Base-by-base conservation (phyloP, 129 eudicot genomes). In the Dittrichia graveolens region DNA sequence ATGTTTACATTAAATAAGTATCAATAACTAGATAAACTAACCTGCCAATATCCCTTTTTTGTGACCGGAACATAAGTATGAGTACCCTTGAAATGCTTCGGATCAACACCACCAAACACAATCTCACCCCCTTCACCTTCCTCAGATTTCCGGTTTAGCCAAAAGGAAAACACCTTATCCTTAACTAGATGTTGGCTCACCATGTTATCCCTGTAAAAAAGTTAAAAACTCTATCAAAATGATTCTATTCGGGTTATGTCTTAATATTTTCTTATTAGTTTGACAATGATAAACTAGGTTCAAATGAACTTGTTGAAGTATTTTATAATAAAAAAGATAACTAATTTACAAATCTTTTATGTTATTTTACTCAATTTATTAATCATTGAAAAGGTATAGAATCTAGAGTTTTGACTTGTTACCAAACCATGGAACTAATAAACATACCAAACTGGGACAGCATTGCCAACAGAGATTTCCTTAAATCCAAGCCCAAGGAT, bases 11-110 rank as follows among this genome's bases (percentile, higher is more conserved):
- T 15, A 62, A 12, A 5, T 6, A 37, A 19, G 5, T 5, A 35
- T 61, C 40, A 58, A 35, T 24, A 12, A 45, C 3, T 4, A 49
- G 45, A 64, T 59, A 61, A 75, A 12, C 78, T 13, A 69, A 91
- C 97, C 97, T 91, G 97, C 97, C 97, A 91, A 64, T 91, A 91
- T 15, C 97, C 97, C 80, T 88, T 91, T 68, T 72, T 73, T 14
- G 97, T 73, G 46, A 91, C 88, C 0, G 97, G 95, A 57, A 76
- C 97, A 69, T 82, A 91, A n/a, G 90, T 85, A 53, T 88, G 95
- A 24, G 71, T 31, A 35, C 97, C 97, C 78, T 84, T 84, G 81
- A 24, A 82, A 71, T 91, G 97, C 5, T 84, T 80, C 12, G 87
- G 84, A 77, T 91, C 97, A 64, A 79, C 85, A 12, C 97, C 97